These are phyloP conservation scores for Phaeomoniella chlamydospora DNA, from an alignment of 2,329 filamentous ascomycete genomes.

Conservation along the genomic window DNA sequence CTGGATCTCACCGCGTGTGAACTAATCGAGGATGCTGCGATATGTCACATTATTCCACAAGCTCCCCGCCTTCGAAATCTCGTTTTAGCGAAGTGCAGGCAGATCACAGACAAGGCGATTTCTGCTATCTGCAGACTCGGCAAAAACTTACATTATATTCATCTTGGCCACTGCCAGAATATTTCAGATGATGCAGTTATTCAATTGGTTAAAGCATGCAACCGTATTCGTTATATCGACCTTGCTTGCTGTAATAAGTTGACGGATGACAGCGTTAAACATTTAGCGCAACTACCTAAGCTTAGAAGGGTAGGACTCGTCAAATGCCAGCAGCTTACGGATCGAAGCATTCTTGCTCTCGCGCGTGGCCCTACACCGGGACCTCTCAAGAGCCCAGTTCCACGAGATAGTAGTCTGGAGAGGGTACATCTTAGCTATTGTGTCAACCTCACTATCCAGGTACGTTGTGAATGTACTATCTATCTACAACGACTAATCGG, in stretches of 20 bases:
- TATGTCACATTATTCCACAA: slow-evolving; percentile 73
- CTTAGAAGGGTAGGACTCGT: slow-evolving; percentile 88
- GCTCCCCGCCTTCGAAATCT: slow-evolving; percentile 84
- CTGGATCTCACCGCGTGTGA: slow-evolving; percentile 84
- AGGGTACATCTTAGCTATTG: slow-evolving; percentile 95
- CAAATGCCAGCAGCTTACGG: slow-evolving; percentile 83
- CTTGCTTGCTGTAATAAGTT: slow-evolving; percentile 85
- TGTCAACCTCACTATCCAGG: slow-evolving; percentile 64
- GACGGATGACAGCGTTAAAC: slow-evolving; percentile 74
- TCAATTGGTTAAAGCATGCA: slow-evolving; percentile 70
- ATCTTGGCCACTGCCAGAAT: slow-evolving; percentile 81
- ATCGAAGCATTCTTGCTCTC: slow-evolving; percentile 73
- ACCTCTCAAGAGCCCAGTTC: slow-evolving; percentile 30
- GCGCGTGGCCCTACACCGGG: slow-evolving; percentile 43
- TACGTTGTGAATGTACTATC: slow-evolving; percentile 30
- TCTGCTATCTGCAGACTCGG: slow-evolving; percentile 75
- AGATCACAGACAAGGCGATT: slow-evolving; percentile 81
- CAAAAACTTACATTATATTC: slow-evolving; percentile 94
- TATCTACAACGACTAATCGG: background rate
- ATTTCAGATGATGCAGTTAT: slow-evolving; percentile 85
- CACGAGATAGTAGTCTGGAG: slow-evolving; percentile 42
- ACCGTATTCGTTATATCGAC: slow-evolving; percentile 92
- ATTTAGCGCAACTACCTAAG: slow-evolving; percentile 77
- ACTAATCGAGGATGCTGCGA: slow-evolving; percentile 69
- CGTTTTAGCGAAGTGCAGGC: slow-evolving; percentile 84